These are phyloP conservation scores for Mrakia frigida DNA, from an alignment of 768 basidiomycete genomes.

Conservation along the genomic window DNA sequence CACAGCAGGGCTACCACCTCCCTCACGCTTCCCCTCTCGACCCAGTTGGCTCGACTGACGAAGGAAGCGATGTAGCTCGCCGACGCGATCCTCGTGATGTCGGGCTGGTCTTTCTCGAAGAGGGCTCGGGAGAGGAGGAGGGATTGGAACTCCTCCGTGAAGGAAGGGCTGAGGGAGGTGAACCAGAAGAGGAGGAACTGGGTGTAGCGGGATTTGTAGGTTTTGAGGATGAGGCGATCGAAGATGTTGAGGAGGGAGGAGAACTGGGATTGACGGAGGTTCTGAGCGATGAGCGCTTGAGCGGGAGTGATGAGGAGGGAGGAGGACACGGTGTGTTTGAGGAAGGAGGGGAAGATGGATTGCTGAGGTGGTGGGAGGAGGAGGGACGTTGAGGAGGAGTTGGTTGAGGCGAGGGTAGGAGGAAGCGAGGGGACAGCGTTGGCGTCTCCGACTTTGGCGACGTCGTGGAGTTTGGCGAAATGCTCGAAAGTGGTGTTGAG, in stretches of 20 bases:
- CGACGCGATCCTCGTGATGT: conserved; percentile 80
- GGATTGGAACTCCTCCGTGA: conserved; percentile 87
- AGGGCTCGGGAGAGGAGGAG: conserved; percentile 88
- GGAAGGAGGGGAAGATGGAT: conserved; percentile 5
- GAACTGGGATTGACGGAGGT: conserved; percentile 60
- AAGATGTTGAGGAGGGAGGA: conserved; percentile 86
- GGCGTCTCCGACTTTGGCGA: conserved; percentile 33
- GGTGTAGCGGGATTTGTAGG: conserved; percentile 94
- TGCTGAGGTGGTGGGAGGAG: background rate
- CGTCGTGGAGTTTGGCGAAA: conserved; percentile 47
- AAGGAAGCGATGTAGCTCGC: conserved; percentile 90
- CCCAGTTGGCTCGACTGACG: conserved; percentile 81
- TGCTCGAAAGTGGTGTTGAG: conserved; percentile 79
- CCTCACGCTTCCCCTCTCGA: conserved; percentile 67
- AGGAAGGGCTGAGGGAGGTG: conserved; percentile 79
- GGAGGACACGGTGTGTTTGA: conserved; percentile 22
- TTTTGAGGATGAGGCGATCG: conserved; percentile 84
- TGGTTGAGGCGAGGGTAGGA: conserved; percentile 19
- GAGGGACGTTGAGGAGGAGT: background rate
- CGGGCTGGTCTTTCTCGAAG: conserved; percentile 50
- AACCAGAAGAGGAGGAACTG: conserved; percentile 97
- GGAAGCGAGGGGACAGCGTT: conserved; percentile 16
- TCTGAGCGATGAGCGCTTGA: conserved; percentile 33
- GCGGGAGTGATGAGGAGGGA: conserved; percentile 11
- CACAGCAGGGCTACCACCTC: conserved; percentile 78